phyloP scores from a whole-genome alignment of 306 rosid species.

The Cotoneaster glaucophyllus region DNA sequence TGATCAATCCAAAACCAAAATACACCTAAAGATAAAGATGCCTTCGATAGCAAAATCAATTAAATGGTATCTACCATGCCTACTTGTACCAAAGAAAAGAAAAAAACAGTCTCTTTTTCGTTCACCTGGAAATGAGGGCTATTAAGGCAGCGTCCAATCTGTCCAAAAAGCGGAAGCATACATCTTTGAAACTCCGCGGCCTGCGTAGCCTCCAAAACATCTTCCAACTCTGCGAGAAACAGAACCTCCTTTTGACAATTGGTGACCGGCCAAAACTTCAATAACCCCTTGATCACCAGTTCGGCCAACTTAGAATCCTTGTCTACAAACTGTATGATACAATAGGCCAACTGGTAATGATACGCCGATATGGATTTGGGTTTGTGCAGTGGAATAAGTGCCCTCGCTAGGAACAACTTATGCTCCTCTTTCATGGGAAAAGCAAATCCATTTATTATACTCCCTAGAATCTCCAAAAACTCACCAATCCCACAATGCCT shows the following conservation, averaged over 20 bases:
- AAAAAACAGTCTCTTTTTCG: not conserved
- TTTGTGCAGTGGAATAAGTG: slow-evolving; percentile 64
- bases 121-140: slow-evolving; percentile 71
- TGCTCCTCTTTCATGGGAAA: slow-evolving; percentile 79
- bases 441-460: slow-evolving; percentile 61
- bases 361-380: slow-evolving; percentile 39
- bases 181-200: slow-evolving; percentile 40
- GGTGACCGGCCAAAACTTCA: slow-evolving; percentile 70
- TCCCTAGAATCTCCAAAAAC: slow-evolving; percentile 58
- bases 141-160: slow-evolving; percentile 61
- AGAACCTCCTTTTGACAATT: slow-evolving; percentile 75
- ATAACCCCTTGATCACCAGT: slow-evolving; percentile 50
- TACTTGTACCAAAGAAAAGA: not conserved
- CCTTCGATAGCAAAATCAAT: not conserved
- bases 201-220: slow-evolving; percentile 49
- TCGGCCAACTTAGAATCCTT: slow-evolving; percentile 61
- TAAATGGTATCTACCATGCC: not conserved
- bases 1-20: not conserved
- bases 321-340: slow-evolving; percentile 62
- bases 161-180: slow-evolving; percentile 47
- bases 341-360: slow-evolving; percentile 55
- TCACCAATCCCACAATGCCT: slow-evolving; percentile 58
- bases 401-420: slow-evolving; percentile 46
- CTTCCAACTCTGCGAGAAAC: slow-evolving; percentile 60
- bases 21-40: not conserved